These are phyloP conservation scores for Paecilomyces fulvus DNA, from an alignment of 2,329 filamentous ascomycete species.

Conservation along the genomic window DNA sequence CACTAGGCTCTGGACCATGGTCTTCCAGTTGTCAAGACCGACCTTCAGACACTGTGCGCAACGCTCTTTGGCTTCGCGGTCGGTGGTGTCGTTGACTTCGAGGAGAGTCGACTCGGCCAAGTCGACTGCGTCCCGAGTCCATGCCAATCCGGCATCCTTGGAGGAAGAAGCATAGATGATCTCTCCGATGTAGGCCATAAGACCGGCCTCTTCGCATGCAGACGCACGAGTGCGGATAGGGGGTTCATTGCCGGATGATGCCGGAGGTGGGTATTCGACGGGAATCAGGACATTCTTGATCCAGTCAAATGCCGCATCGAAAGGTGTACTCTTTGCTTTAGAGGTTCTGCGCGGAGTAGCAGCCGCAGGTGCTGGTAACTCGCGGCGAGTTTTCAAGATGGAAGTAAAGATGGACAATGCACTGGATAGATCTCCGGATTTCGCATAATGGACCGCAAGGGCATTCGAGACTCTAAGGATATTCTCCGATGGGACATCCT, in stretches of 20 bases:
- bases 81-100: slow-evolving; percentile 21
- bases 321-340: slow-evolving; percentile 12
- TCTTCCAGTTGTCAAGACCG: slow-evolving; percentile 72
- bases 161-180: slow-evolving; percentile 70
- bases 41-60: slow-evolving; percentile 71
- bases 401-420: slow-evolving; percentile 82
- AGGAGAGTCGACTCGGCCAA: slow-evolving; percentile 59
- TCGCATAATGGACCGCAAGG: slow-evolving; percentile 69
- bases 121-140: slow-evolving; percentile 84
- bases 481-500: slow-evolving; percentile 57
- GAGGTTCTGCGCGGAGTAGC: neutral
- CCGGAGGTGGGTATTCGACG: slow-evolving; percentile 59
- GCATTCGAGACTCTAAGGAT: slow-evolving; percentile 67
- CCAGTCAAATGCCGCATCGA: slow-evolving; percentile 27
- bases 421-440: slow-evolving; percentile 53
- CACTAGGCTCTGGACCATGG: slow-evolving; percentile 65
- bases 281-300: slow-evolving; percentile 44
- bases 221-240: slow-evolving; percentile 57
- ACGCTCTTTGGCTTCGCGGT: slow-evolving; percentile 42
- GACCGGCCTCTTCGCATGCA: slow-evolving; percentile 72
- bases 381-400: slow-evolving; percentile 66
- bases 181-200: slow-evolving; percentile 88
- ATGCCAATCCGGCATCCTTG: slow-evolving; percentile 65
- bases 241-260: slow-evolving; percentile 59
- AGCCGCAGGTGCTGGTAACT: slow-evolving; percentile 38